Evolutionary conservation across 2,329 filamentous ascomycete species (phyloP).

Genomic region (Ophiostoma fasciatum): DNA sequence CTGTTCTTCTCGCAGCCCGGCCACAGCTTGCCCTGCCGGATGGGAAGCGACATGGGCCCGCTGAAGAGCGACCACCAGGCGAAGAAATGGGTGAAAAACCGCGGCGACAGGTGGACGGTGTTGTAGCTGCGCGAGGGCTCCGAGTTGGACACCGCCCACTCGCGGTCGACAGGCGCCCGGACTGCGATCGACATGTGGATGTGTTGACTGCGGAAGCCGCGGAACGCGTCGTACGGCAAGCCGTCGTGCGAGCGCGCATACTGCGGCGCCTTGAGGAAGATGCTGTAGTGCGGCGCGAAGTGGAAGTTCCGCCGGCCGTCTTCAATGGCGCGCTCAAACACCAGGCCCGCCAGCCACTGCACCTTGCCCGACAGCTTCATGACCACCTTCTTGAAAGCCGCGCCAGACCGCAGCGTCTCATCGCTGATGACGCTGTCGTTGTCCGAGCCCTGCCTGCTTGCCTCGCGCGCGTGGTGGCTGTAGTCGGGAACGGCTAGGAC

Average conservation of each 20-base stretch:
- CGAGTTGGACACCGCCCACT: constrained; percentile 66
- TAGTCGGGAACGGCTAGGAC: constrained; percentile 90
- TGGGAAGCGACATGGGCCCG: constrained; percentile 82
- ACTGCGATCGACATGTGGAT: constrained; percentile 93
- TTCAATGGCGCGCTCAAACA: constrained; percentile 75
- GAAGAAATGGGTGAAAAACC: constrained; percentile 98
- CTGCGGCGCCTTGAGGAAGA: constrained; percentile 69
- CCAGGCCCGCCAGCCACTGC: constrained; percentile 77
- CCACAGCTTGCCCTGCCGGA: constrained; percentile 84
- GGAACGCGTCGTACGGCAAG: constrained; percentile 74
- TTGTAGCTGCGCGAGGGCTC: constrained; percentile 86
- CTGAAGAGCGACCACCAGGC: constrained; percentile 96
- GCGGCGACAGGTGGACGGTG: constrained; percentile 81
- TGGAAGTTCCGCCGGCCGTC: constrained; percentile 63
- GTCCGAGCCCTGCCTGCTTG: constrained; percentile 33
- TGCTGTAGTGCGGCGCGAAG: constrained; percentile 85
- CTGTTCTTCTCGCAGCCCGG: constrained; percentile 88
- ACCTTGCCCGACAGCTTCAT: constrained; percentile 98
- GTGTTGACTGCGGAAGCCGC: constrained; percentile 89
- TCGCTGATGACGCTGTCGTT: constrained; percentile 45
- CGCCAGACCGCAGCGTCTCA: constrained; percentile 53
- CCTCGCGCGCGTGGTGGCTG: constrained; percentile 67
- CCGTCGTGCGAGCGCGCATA: constrained; percentile 46
- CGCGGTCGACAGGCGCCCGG: constrained; percentile 68
- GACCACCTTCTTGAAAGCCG: constrained; percentile 93